These are phyloP conservation scores for Solanum verrucosum DNA, from an alignment of 257 asterid genomes.

Conservation along the genomic window DNA sequence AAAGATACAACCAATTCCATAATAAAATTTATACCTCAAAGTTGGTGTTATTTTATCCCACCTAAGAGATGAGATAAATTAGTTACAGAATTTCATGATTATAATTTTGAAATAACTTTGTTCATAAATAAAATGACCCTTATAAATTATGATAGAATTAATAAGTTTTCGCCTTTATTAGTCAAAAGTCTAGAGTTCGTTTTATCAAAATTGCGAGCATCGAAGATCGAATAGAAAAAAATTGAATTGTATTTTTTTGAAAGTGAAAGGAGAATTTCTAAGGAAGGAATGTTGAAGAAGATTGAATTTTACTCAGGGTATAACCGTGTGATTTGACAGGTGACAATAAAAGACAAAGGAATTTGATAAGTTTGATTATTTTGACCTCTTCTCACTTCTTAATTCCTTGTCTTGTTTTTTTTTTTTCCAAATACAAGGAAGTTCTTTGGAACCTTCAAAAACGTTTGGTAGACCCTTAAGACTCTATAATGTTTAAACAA, in stretches of 20 bases:
- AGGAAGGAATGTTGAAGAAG: background rate
- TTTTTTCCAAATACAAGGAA: background rate
- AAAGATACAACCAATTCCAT: background rate
- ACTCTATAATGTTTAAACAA: background rate
- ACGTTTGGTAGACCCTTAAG: constrained; percentile 6
- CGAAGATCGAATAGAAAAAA: background rate
- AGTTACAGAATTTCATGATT: rapidly evolving
- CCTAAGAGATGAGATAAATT: background rate
- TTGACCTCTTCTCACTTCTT: constrained; percentile 7
- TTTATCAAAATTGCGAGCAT: background rate
- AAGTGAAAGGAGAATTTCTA: background rate
- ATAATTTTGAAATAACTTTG: rapidly evolving
- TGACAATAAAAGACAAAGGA: background rate
- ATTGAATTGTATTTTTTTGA: background rate
- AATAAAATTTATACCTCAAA: background rate
- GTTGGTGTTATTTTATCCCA: background rate
- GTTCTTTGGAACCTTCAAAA: constrained; percentile 13
- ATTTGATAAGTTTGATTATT: background rate
- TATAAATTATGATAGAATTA: background rate
- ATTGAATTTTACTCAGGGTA: constrained; percentile 3
- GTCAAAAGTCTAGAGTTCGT: background rate
- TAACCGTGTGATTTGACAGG: constrained; percentile 17
- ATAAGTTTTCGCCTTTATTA: background rate
- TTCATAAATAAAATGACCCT: rapidly evolving
- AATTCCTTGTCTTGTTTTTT: background rate